Evolutionary conservation across 2,329 filamentous ascomycete genomes (phyloP).

Genomic region (Curvularia eragrostidis): DNA sequence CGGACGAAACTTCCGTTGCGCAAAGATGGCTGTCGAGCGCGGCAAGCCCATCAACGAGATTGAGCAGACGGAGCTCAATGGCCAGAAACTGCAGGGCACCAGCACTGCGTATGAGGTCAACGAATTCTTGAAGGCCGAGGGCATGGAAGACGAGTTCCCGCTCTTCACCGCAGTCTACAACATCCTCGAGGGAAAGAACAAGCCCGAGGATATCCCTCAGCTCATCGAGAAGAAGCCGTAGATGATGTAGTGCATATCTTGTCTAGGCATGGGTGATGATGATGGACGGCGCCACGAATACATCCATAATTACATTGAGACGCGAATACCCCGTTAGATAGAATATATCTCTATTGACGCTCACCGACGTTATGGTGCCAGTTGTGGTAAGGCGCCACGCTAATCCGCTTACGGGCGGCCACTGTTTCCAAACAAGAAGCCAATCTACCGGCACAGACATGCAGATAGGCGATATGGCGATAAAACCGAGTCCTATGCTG

Average conservation of each 20-base stretch:
- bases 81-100: conserved; percentile 95
- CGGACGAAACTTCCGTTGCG: conserved; percentile 92
- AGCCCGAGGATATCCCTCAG: conserved; percentile 80
- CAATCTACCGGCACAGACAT: not conserved
- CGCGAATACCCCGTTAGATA: conserved; percentile 15
- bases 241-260: not conserved
- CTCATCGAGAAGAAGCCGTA: conserved; percentile 57
- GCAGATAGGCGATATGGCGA: conserved; percentile 13
- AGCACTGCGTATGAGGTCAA: conserved; percentile 91
- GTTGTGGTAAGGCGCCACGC: not conserved
- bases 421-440: conserved; percentile 3
- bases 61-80: conserved; percentile 88
- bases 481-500: conserved; percentile 9
- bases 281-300: not conserved
- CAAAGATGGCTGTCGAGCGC: conserved; percentile 83
- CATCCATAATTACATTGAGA: not conserved
- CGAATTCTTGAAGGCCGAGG: conserved; percentile 80
- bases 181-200: conserved; percentile 77
- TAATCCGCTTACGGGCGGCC: not conserved
- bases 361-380: not conserved
- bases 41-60: conserved; percentile 84
- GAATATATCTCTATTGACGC: conserved; percentile 7
- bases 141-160: conserved; percentile 83
- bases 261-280: not conserved
- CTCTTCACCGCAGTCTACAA: conserved; percentile 88